Evolutionary conservation across 352 stramenopile species (phyloP).

Genomic region (Globisporangium barbulae): DNA sequence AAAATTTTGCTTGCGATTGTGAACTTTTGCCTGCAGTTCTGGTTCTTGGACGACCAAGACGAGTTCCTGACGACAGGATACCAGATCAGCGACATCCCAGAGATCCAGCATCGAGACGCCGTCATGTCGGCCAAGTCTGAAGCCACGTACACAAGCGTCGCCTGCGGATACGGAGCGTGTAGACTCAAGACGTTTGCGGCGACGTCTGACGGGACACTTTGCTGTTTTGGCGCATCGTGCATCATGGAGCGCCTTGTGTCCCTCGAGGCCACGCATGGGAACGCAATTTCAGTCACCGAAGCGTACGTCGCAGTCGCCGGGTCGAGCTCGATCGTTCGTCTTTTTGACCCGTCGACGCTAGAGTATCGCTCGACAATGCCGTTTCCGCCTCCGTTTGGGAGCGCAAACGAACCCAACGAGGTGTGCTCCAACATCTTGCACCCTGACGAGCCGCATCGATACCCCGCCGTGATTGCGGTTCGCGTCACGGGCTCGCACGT

Average conservation of each 20-base stretch:
- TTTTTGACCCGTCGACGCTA: conserved; percentile 72
- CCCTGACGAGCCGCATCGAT: conserved; percentile 47
- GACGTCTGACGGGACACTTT: conserved; percentile 69
- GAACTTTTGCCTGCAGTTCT: conserved; percentile 44
- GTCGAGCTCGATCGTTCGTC: conserved; percentile 54
- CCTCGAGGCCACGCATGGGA: conserved; percentile 52
- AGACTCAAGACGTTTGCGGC: conserved; percentile 73
- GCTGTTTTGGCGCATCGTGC: conserved; percentile 67
- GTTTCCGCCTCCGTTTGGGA: conserved; percentile 68
- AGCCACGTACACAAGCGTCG: conserved; percentile 67
- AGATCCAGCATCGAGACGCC: conserved; percentile 58
- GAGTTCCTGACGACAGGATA: conserved; percentile 53
- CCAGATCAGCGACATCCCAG: conserved; percentile 46
- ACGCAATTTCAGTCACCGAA: conserved; percentile 73
- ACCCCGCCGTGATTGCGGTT: conserved; percentile 53
- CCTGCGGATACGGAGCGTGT: conserved; percentile 46
- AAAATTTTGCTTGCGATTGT: neutral
- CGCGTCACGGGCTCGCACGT: conserved; percentile 61
- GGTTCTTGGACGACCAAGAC: conserved; percentile 55
- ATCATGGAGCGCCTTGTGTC: conserved; percentile 79
- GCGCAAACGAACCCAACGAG: conserved; percentile 24
- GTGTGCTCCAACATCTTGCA: conserved; percentile 30
- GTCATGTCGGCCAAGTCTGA: conserved; percentile 59
- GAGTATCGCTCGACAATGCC: conserved; percentile 74
- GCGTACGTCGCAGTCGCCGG: conserved; percentile 69